Evolutionary conservation across 208 protist genomes (phyloP).

Genomic region (Porcisia hertigi): DNA sequence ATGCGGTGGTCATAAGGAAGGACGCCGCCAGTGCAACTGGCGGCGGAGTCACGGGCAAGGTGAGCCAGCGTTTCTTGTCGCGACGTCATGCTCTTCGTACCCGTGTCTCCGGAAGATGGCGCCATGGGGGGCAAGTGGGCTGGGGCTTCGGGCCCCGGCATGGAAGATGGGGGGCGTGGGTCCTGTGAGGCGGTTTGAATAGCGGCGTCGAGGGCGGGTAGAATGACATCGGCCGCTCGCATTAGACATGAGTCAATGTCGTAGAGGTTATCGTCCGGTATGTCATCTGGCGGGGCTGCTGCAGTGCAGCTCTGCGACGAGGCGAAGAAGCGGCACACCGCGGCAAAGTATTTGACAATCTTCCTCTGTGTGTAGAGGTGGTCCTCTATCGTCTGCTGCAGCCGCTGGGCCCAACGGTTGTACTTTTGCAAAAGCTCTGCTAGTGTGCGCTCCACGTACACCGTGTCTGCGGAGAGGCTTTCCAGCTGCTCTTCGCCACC

Average conservation of each 20-base stretch:
- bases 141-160: not conserved
- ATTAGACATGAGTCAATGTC: slow-evolving; percentile 83
- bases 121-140: not conserved
- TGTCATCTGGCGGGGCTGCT: slow-evolving; percentile 8
- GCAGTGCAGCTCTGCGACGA: slow-evolving; percentile 12
- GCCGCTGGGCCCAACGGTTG: slow-evolving; percentile 68
- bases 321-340: slow-evolving; percentile 69
- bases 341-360: slow-evolving; percentile 83
- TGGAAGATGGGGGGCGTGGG: slow-evolving; percentile 1
- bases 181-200: slow-evolving; percentile 31
- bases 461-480: slow-evolving; percentile 8
- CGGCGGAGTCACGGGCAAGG: slow-evolving; percentile 34
- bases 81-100: not conserved
- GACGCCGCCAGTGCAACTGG: slow-evolving; percentile 15
- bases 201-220: slow-evolving; percentile 68
- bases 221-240: slow-evolving; percentile 69
- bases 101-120: not conserved
- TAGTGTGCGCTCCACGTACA: slow-evolving; percentile 64
- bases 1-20: slow-evolving; percentile 73
- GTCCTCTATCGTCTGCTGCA: slow-evolving; percentile 79
- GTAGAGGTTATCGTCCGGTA: slow-evolving; percentile 68
- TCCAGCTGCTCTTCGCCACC: slow-evolving; percentile 1
- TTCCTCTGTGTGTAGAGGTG: slow-evolving; percentile 82
- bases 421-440: slow-evolving; percentile 84
- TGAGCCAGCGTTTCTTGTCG: slow-evolving; percentile 37